Evolutionary conservation across 2,329 filamentous ascomycete species (phyloP).

Genomic region (Ilyonectria mors-panacis): DNA sequence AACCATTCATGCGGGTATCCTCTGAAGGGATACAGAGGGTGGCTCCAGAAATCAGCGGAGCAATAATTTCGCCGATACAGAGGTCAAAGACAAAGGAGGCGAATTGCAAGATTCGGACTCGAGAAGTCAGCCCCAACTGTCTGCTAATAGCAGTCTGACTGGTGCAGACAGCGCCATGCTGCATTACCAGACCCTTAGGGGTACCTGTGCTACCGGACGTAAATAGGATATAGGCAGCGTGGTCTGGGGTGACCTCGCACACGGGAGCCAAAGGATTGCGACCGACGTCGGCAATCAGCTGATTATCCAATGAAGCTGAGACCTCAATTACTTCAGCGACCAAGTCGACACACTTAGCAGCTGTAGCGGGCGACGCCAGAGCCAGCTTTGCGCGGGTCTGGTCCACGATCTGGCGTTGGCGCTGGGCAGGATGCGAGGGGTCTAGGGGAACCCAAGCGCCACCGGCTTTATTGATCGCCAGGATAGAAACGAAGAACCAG

Average conservation of each 20-base stretch:
- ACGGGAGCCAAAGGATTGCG: background rate
- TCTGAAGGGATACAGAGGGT: conserved; percentile 46
- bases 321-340: conserved; percentile 8
- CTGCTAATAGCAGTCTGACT: conserved; percentile 31
- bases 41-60: conserved; percentile 30
- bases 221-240: conserved; percentile 38
- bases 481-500: conserved; percentile 43
- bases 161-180: conserved; percentile 34
- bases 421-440: conserved; percentile 34
- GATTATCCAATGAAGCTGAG: background rate
- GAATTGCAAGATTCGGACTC: conserved; percentile 41
- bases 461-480: conserved; percentile 45
- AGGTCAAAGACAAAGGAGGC: conserved; percentile 46
- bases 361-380: conserved; percentile 26
- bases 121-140: conserved; percentile 21
- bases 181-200: conserved; percentile 43
- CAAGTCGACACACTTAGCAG: conserved; percentile 4
- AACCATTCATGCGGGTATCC: conserved; percentile 36
- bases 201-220: conserved; percentile 46
- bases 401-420: conserved; percentile 31
- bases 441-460: conserved; percentile 46
- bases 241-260: background rate
- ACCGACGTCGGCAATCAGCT: background rate
- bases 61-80: conserved; percentile 40
- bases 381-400: conserved; percentile 28